Base-by-base conservation (phyloP, 2,329 filamentous ascomycete genomes). In the Chrysoporthe austroafricana region DNA sequence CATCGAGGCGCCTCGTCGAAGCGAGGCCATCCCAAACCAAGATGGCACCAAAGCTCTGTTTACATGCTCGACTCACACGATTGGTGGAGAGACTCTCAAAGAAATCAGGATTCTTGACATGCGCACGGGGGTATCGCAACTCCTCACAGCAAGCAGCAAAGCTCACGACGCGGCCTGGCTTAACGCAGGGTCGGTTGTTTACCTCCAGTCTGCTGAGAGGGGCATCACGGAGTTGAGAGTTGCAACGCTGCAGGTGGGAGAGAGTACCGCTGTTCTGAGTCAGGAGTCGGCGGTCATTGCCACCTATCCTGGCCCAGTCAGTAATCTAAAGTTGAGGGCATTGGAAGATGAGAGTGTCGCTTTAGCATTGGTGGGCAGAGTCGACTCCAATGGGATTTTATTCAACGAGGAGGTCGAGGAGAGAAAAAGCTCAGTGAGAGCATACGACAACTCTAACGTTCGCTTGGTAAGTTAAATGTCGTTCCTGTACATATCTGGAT, bases 11-110 rank as follows among this genome's bases (percentile, higher is more conserved):
- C 73, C 73, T 7, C 71, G 70, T 6, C 72, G 71, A 21, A 71
- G 72, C 13, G 36, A 66, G 9, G 78, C 78, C 4, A 73, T 79
- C 6, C 79, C 81, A 3, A 79, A 78, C 60, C 72, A 74, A 43
- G 74, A 78, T 44, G 80, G 80, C 48, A 77, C 75, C 1, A 71
- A 77, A 48, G 78, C 76, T 26, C 73, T 80, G 26, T 81, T 79
- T 71, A 77, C 74, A 13, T 72, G 78, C 46, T 79, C 78, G 11
- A 77, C 74, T 7, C 75, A 81, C 66, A 69, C 66, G 1, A 76
- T 81, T 61, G 74, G 71, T 44, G 72, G 73, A 16, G 73, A 70
- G 60, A 77, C 75, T 56, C 75, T 73, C 18, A 77, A 75, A 21
- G 76, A 79, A 64, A 71, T 80, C 56, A 73, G 76, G 13, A 69